Conservation (phyloP, 1,284 basidiomycete genomes). For the Anthracocystis setariae region DNA sequence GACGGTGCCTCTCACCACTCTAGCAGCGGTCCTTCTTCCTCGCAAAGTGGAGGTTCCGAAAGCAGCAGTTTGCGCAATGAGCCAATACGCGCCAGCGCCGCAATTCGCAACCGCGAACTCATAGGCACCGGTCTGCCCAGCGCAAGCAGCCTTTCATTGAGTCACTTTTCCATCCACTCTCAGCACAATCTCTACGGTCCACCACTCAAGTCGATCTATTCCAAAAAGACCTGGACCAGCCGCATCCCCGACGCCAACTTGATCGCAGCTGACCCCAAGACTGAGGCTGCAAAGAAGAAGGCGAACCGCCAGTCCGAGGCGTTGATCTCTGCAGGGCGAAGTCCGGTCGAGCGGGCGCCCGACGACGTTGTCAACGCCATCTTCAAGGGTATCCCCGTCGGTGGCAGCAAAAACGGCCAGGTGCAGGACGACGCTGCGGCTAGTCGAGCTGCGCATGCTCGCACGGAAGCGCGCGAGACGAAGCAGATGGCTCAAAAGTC, state of each 20-base stretch:
- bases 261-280: conserved; percentile 13
- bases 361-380: conserved; percentile 54
- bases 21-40: conserved; percentile 7
- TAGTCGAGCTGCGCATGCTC: conserved; percentile 6
- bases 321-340: conserved; percentile 24
- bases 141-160: conserved; percentile 35
- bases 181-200: conserved; percentile 33
- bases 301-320: conserved; percentile 9
- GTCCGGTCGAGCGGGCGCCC: conserved; percentile 45
- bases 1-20: neutral
- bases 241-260: conserved; percentile 45
- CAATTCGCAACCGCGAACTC: conserved; percentile 20
- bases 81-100: conserved; percentile 17
- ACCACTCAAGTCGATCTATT: conserved; percentile 32
- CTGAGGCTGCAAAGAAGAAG: conserved; percentile 5
- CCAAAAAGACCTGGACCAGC: conserved; percentile 34
- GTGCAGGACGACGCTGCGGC: conserved; percentile 12
- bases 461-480: conserved; percentile 4
- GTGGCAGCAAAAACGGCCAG: conserved; percentile 25
- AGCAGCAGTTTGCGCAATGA: conserved; percentile 37
- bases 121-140: conserved; percentile 26
- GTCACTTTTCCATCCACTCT: conserved; percentile 17
- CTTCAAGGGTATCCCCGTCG: conserved; percentile 47
- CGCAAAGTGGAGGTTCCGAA: conserved; percentile 23
- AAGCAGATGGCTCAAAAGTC: conserved; percentile 13